phyloP scores from a whole-genome alignment of 306 rosid species.

The Inga leiocalycina region DNA sequence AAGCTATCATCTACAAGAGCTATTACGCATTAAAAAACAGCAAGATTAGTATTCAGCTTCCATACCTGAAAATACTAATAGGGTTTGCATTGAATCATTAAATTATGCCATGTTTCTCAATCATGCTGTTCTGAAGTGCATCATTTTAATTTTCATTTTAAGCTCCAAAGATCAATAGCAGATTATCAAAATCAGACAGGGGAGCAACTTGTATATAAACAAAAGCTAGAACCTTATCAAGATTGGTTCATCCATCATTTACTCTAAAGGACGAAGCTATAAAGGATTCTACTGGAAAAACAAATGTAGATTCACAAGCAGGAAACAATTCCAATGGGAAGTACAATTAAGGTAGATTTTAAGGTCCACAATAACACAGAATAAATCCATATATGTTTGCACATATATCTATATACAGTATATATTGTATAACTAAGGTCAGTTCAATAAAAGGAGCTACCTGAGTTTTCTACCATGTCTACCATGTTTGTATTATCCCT shows the following conservation, averaged over 20 bases:
- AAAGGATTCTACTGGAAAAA: slow-evolving; percentile 12
- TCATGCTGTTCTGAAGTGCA: neutral
- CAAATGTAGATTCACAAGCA: slow-evolving; percentile 12
- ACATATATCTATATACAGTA: neutral
- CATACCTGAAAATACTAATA: slow-evolving; percentile 14
- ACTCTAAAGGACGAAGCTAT: slow-evolving; percentile 1
- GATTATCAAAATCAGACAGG: slow-evolving; percentile 7
- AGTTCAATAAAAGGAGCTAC: slow-evolving; percentile 42
- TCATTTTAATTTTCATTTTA: slow-evolving; percentile 25
- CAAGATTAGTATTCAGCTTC: slow-evolving; percentile 28
- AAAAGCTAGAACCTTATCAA: slow-evolving; percentile 18
- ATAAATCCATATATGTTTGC: neutral
- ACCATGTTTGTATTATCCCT: slow-evolving; percentile 53
- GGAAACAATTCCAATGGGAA: neutral
- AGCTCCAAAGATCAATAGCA: slow-evolving; percentile 21
- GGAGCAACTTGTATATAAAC: slow-evolving; percentile 12
- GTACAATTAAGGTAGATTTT: slow-evolving; percentile 8
- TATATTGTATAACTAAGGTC: neutral
- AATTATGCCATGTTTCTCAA: neutral
- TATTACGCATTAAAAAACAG: slow-evolving; percentile 40
- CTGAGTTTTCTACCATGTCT: slow-evolving; percentile 75
- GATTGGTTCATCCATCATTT: slow-evolving; percentile 15
- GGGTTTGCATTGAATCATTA: slow-evolving; percentile 15
- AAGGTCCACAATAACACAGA: slow-evolving; percentile 21
- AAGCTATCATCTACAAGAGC: slow-evolving; percentile 54